Evolutionary conservation across 331 rosid species (phyloP).

Genomic region (Quercus phellos): DNA sequence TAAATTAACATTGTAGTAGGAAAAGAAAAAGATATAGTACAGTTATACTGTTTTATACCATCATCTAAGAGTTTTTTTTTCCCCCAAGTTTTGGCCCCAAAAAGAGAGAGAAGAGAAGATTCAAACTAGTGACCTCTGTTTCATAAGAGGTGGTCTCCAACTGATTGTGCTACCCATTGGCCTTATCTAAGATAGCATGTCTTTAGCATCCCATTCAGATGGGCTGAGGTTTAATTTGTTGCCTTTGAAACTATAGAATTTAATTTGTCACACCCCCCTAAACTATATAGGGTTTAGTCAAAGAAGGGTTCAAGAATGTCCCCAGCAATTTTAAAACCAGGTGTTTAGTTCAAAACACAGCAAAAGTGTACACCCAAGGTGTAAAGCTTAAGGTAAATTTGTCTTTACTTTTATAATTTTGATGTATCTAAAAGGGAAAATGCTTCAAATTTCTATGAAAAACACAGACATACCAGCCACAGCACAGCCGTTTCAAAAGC

Average conservation of each 20-base stretch:
- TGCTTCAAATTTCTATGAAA: background rate
- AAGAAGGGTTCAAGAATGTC: background rate
- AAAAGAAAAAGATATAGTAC: background rate
- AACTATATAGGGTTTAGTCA: background rate
- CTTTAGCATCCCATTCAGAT: no score
- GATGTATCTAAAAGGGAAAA: background rate
- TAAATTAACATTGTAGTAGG: background rate
- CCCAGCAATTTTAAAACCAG: background rate
- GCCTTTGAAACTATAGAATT: no score
- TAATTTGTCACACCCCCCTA: no score
- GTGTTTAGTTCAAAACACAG: background rate
- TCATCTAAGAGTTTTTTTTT: background rate
- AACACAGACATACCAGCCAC: conserved; percentile 76
- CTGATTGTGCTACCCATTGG: no score
- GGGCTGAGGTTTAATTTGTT: no score
- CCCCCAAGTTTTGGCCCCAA: no score
- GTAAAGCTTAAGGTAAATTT: background rate
- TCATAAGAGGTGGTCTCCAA: no score
- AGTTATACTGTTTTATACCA: background rate
- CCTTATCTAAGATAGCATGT: background rate
- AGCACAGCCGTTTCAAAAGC: conserved; percentile 82
- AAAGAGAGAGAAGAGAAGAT: no score
- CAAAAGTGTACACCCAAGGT: background rate
- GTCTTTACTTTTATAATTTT: no score
- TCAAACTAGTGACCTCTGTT: no score